Conservation (phyloP, 2,329 filamentous ascomycete genomes). For the Mariannaea elegans region DNA sequence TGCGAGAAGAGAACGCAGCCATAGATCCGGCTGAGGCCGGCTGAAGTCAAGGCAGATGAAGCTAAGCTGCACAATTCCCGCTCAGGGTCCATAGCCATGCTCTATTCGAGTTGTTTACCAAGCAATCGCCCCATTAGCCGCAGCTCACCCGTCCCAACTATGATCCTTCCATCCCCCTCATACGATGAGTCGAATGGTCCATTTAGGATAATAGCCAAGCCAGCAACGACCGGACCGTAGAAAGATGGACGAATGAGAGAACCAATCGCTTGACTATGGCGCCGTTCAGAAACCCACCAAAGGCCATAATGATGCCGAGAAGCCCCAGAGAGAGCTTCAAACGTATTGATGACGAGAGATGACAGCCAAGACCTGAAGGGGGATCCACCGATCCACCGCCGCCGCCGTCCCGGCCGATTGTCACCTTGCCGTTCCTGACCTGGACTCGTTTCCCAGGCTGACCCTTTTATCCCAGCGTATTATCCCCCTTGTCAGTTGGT, state of each 20-base stretch:
- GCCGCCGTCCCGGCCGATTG: constrained; percentile 38
- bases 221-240: not conserved
- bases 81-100: not conserved
- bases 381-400: constrained; percentile 28
- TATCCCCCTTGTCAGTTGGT: constrained; percentile 1
- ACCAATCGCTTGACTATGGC: constrained; percentile 3
- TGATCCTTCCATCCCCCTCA: not conserved
- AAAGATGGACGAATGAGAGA: not conserved
- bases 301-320: constrained; percentile 10
- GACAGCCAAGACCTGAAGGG: not conserved
- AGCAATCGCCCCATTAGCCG: not conserved
- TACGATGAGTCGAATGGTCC: not conserved
- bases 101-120: not conserved
- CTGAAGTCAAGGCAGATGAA: not conserved
- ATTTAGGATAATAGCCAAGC: not conserved
- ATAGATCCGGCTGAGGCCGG: constrained; percentile 3
- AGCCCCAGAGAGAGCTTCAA: constrained; percentile 5
- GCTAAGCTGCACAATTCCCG: not conserved
- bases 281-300: constrained; percentile 2
- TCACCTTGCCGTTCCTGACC: constrained; percentile 40
- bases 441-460: constrained; percentile 32
- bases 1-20: not conserved
- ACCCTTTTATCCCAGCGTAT: constrained; percentile 24
- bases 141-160: not conserved
- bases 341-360: not conserved